Conservation (phyloP, 805 yeast species). For the Starmerella etchellsii region DNA sequence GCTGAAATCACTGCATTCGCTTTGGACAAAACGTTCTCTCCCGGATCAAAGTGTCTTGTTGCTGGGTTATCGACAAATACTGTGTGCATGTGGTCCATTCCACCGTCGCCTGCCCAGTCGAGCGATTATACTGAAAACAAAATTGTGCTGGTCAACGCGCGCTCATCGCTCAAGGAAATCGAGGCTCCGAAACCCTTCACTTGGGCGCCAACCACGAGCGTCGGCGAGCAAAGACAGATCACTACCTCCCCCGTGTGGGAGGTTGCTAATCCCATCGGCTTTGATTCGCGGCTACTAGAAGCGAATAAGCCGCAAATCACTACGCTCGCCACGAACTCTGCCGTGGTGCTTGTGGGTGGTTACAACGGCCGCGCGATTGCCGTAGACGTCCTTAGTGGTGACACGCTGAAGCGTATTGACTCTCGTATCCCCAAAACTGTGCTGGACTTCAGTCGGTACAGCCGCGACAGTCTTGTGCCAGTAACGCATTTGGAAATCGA, state of each 20-base stretch:
- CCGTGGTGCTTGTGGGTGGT: conserved; percentile 23
- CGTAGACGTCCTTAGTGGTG: conserved; percentile 23
- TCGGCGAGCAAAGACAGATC: conserved; percentile 5
- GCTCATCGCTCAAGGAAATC: neutral
- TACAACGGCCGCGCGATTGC: conserved; percentile 23
- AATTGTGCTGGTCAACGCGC: neutral
- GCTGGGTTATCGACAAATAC: conserved; percentile 9
- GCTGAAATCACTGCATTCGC: conserved; percentile 10
- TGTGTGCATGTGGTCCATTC: conserved; percentile 12
- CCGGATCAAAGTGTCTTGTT: conserved; percentile 8
- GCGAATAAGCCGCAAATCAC: conserved; percentile 18
- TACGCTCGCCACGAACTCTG: conserved; percentile 24
- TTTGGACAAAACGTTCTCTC: conserved; percentile 10
- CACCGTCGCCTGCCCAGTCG: neutral
- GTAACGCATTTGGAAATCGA: conserved; percentile 23
- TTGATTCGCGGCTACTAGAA: conserved; percentile 6
- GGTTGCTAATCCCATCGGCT: conserved; percentile 11
- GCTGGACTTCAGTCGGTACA: conserved; percentile 18
- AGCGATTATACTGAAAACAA: neutral
- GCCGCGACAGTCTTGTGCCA: conserved; percentile 19
- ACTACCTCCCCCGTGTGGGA: conserved; percentile 7
- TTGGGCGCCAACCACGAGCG: neutral
- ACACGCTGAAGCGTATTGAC: conserved; percentile 21
- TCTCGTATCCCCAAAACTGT: conserved; percentile 23
- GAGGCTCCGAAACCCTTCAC: neutral